Conservation (phyloP, 163 green algal genomes). For the Chlorella variabilis region DNA sequence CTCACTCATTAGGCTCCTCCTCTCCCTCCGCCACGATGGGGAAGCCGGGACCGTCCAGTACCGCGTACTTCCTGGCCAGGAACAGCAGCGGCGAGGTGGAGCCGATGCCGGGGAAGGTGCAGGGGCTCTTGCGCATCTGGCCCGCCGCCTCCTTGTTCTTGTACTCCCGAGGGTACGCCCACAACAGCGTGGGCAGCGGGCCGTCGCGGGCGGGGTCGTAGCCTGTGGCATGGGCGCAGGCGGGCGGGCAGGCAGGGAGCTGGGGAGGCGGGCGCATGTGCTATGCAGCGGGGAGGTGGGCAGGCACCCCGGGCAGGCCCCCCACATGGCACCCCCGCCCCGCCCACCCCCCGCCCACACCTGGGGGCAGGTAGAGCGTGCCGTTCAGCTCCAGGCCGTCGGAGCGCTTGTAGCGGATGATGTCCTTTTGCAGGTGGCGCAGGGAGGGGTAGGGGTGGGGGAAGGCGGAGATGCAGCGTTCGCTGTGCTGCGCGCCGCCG, state of each 20-base stretch:
- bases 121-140: slow-evolving; percentile 88
- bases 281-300: no score
- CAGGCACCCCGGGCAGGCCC: no score
- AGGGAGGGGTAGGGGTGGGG: slow-evolving; percentile 94
- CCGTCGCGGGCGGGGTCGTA: slow-evolving; percentile 87
- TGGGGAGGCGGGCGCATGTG: no score
- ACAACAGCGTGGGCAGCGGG: slow-evolving; percentile 90
- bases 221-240: slow-evolving; percentile 49
- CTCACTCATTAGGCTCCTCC: slow-evolving; percentile 83
- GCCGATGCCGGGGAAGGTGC: slow-evolving; percentile 91
- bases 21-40: slow-evolving; percentile 95
- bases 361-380: slow-evolving; percentile 94
- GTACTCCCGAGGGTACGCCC: slow-evolving; percentile 94
- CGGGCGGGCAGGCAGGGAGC: no score
- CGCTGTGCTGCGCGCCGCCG: slow-evolving; percentile 30
- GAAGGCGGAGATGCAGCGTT: slow-evolving; percentile 85
- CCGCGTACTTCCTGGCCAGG: slow-evolving; percentile 87
- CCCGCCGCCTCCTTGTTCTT: slow-evolving; percentile 96
- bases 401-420: slow-evolving; percentile 90
- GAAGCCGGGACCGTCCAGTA: slow-evolving; percentile 92
- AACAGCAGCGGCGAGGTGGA: slow-evolving; percentile 85
- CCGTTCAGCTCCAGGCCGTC: slow-evolving; percentile 97
- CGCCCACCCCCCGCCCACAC: no score
- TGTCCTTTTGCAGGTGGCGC: slow-evolving; percentile 51
- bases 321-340: no score